Conservation (phyloP, 495 filamentous ascomycete species). For the Podospora bellae-mahoneyi region DNA sequence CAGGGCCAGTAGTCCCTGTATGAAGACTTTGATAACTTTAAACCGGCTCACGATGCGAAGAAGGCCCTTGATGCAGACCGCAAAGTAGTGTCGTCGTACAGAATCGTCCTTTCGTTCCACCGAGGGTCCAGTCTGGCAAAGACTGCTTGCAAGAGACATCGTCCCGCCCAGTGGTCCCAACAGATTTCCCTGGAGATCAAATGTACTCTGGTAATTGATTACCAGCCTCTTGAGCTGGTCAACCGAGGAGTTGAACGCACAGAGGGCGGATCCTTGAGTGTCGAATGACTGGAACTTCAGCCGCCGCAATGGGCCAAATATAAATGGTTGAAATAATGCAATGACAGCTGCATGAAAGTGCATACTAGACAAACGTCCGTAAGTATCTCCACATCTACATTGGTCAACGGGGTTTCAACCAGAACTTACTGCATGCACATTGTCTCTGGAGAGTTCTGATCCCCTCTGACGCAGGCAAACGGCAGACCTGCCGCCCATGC, state of each 20-base stretch:
- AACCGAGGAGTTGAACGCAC: constrained; percentile 3
- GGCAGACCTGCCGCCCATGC: not conserved
- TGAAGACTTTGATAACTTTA: not conserved
- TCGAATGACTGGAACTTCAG: not conserved
- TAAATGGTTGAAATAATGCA: not conserved
- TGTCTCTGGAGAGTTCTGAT: not conserved
- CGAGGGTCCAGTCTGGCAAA: constrained; percentile 1
- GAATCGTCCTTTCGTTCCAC: not conserved
- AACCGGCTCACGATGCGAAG: not conserved
- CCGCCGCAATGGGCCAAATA: not conserved
- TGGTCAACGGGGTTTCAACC: not conserved
- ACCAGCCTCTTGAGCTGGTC: constrained; percentile 5
- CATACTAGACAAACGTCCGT: not conserved
- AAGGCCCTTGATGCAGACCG: constrained; percentile 3
- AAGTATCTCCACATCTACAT: not conserved
- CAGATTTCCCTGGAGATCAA: not conserved
- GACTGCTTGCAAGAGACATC: not conserved
- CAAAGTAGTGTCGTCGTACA: not conserved
- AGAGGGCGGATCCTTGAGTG: not conserved
- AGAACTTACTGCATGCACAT: constrained; percentile 5
- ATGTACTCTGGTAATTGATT: not conserved
- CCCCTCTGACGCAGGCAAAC: not conserved
- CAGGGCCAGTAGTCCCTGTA: not conserved
- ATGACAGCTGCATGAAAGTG: constrained; percentile 4
- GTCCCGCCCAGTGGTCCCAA: not conserved